These are phyloP conservation scores for Phylloporus arenicola DNA, from an alignment of 768 basidiomycete genomes.

Conservation along the genomic window DNA sequence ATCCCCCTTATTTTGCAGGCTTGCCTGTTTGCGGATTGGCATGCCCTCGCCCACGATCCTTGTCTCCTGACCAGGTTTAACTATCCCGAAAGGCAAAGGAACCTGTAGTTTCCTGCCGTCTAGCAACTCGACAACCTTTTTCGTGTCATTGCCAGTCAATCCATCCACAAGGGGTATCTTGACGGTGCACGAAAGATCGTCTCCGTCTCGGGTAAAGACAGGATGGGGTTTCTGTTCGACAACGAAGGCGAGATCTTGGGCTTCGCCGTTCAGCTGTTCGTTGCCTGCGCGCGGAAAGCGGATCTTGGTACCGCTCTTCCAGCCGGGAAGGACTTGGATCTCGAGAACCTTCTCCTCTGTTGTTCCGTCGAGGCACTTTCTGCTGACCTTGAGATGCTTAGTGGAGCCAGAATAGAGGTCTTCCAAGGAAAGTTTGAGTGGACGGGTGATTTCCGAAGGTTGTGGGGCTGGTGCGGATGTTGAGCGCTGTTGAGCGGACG, in stretches of 20 bases:
- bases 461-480: conserved; percentile 29
- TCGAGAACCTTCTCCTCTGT: conserved; percentile 86
- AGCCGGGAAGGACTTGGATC: conserved; percentile 77
- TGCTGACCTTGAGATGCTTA: conserved; percentile 85
- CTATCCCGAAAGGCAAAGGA: conserved; percentile 54
- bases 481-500: conserved; percentile 26
- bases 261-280: conserved; percentile 57
- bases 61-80: conserved; percentile 75
- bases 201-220: conserved; percentile 70
- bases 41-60: conserved; percentile 76
- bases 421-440: conserved; percentile 78
- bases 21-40: conserved; percentile 82
- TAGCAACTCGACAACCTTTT: conserved; percentile 57
- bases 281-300: conserved; percentile 86
- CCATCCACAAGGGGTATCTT: conserved; percentile 80
- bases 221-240: conserved; percentile 93
- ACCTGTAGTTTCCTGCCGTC: conserved; percentile 79
- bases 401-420: conserved; percentile 82
- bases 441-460: conserved; percentile 64
- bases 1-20: conserved; percentile 72
- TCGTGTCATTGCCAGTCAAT: conserved; percentile 53
- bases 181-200: conserved; percentile 63
- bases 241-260: conserved; percentile 92
- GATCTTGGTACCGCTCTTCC: conserved; percentile 95
- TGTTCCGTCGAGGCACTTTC: conserved; percentile 62